A percentile compares a stretch with the other conserved stretches of the same genome.
phyloP scores from a whole-genome alignment of 306 rosid genomes.

The Begonia loranthoides region DNA sequence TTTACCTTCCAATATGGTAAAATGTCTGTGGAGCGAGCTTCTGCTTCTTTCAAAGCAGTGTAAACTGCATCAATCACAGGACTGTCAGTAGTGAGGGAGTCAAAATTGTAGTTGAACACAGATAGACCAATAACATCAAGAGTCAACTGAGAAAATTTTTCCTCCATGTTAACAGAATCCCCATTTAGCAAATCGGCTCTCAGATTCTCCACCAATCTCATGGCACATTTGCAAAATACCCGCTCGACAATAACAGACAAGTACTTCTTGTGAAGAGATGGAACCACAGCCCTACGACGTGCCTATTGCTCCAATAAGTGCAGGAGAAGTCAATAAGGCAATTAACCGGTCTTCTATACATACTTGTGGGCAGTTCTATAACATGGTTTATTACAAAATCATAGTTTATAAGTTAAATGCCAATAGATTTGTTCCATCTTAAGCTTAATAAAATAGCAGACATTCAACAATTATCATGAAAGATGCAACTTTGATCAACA shows the following conservation, averaged over 20 bases:
- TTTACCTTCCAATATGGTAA: slow-evolving; percentile 93
- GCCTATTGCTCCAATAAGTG: slow-evolving; percentile 31
- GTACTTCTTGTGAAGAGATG: slow-evolving; percentile 91
- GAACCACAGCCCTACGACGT: slow-evolving; percentile 94
- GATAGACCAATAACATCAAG: slow-evolving; percentile 95
- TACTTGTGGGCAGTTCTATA: too few species aligned
- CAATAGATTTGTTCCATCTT: too few species aligned
- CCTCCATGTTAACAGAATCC: slow-evolving; percentile 83
- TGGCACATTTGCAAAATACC: slow-evolving; percentile 78
- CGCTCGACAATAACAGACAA: slow-evolving; percentile 76
- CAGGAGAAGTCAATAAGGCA: neutral
- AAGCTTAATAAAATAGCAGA: too few species aligned
- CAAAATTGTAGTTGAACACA: slow-evolving; percentile 82
- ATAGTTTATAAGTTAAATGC: too few species aligned
- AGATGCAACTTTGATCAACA: too few species aligned
- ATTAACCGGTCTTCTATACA: too few species aligned
- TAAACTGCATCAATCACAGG: slow-evolving; percentile 91
- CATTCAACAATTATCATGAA: too few species aligned
- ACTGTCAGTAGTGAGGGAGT: slow-evolving; percentile 56
- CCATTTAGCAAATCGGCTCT: slow-evolving; percentile 46
- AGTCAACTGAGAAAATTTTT: slow-evolving; percentile 71
- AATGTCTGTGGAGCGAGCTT: slow-evolving; percentile 85
- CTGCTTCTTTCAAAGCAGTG: slow-evolving; percentile 92
- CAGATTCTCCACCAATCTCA: slow-evolving; percentile 85
- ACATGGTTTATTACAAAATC: too few species aligned